A percentile compares a stretch with the other conserved stretches of the same genome.
phyloP scores from a whole-genome alignment of 495 filamentous ascomycete species.

The Elasticomyces elasticus region DNA sequence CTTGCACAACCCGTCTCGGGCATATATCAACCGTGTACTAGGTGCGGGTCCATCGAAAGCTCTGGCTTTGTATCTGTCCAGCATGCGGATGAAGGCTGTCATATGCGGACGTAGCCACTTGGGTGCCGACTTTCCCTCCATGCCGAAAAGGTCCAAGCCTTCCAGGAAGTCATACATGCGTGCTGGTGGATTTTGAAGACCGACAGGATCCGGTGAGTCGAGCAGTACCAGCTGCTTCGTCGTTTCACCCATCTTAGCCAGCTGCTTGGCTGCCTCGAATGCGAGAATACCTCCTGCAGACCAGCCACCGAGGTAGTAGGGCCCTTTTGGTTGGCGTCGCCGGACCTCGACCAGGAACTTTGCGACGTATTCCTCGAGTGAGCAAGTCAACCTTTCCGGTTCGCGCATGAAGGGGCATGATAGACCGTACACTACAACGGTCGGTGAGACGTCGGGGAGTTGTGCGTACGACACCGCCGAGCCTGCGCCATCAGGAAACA shows the following conservation, averaged over 20 bases:
- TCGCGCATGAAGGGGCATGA: slow-evolving; percentile 43
- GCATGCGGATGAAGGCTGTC: slow-evolving; percentile 26
- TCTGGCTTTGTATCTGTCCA: slow-evolving; percentile 29
- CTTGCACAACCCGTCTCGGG: slow-evolving; percentile 27
- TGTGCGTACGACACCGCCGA: slow-evolving; percentile 36
- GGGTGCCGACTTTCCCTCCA: slow-evolving; percentile 29
- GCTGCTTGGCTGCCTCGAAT: slow-evolving; percentile 31
- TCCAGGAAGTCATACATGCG: slow-evolving; percentile 33
- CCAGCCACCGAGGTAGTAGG: slow-evolving; percentile 57
- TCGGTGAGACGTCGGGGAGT: slow-evolving; percentile 16
- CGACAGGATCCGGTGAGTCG: slow-evolving; percentile 24
- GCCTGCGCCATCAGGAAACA: slow-evolving; percentile 44
- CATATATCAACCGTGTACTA: slow-evolving; percentile 28
- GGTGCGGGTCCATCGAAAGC: slow-evolving; percentile 20
- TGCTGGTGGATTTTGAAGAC: slow-evolving; percentile 26
- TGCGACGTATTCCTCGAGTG: slow-evolving; percentile 39
- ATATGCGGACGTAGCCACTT: slow-evolving; percentile 33
- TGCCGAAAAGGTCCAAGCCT: slow-evolving; percentile 39
- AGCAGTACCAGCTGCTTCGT: slow-evolving; percentile 22
- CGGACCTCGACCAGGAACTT: slow-evolving; percentile 54
- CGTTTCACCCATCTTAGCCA: slow-evolving; percentile 27
- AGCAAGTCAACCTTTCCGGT: slow-evolving; percentile 41
- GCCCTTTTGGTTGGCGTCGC: slow-evolving; percentile 52
- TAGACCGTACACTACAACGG: slow-evolving; percentile 17
- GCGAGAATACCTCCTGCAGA: slow-evolving; percentile 41